Percentiles rank a stretch among this genome's conserved stretches.
Evolutionary conservation across 2,329 filamentous ascomycete species (phyloP).

Genomic region (Fusarium beomiforme): DNA sequence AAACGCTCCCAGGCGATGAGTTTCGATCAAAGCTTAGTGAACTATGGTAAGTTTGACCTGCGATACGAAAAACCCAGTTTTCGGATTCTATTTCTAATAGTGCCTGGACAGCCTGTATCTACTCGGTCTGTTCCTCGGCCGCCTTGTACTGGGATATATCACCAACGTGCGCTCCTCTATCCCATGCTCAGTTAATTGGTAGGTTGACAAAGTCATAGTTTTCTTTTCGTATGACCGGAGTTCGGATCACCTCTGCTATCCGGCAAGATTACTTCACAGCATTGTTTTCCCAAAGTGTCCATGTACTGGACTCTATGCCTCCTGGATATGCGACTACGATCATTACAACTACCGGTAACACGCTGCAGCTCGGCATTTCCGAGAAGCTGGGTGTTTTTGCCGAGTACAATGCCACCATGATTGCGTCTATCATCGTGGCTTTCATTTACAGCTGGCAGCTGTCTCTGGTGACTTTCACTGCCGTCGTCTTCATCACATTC

Average conservation of each 20-base stretch:
- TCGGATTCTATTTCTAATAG: not conserved
- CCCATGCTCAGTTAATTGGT: not conserved
- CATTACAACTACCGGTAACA: slow-evolving; percentile 63
- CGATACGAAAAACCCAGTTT: not conserved
- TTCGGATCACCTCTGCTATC: slow-evolving; percentile 60
- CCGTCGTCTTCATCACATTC: slow-evolving; percentile 54
- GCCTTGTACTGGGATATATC: not conserved
- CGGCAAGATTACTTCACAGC: slow-evolving; percentile 60
- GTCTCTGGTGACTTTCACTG: slow-evolving; percentile 60
- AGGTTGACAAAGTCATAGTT: slow-evolving; percentile 43
- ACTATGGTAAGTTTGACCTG: not conserved
- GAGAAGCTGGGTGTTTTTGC: slow-evolving; percentile 59
- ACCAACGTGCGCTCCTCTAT: fast-evolving
- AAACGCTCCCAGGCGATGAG: not conserved
- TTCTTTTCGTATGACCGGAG: slow-evolving; percentile 59
- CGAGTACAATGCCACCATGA: slow-evolving; percentile 50
- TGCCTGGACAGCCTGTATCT: not conserved
- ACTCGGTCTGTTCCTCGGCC: not conserved
- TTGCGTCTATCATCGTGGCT: slow-evolving; percentile 55
- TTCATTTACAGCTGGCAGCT: slow-evolving; percentile 63
- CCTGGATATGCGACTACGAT: slow-evolving; percentile 60
- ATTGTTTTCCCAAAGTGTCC: slow-evolving; percentile 60
- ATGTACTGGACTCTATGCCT: slow-evolving; percentile 59
- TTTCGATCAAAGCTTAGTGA: not conserved
- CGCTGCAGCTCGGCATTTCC: slow-evolving; percentile 64